Evolutionary conservation across 306 rosid genomes (phyloP), one percentile per base, ranked within the genome.

Genomic region (Glycine soja): DNA sequence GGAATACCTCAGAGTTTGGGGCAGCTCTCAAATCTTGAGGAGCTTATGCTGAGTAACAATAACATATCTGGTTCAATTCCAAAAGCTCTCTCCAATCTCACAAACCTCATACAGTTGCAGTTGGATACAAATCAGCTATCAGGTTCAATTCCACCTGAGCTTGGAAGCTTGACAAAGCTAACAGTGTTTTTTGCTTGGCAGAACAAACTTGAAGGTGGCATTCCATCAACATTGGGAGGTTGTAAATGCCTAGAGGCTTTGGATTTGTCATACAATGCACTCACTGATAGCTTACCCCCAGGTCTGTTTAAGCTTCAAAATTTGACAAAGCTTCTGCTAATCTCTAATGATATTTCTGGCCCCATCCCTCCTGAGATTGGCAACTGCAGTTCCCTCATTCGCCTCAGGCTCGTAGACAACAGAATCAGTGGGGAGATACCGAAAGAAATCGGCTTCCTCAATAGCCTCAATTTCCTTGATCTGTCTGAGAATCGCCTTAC

Each of bases 61-160:
- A 92, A 94, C 69, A 71, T 94, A 34, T 90, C 97, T 38, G 93
- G 98, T 53, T 88, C 96, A 16, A 89, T 94, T 81, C 97, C 98
- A 2, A 77, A 89, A 2, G 66, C 72, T 38, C 76, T 92, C 74
- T 88, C 90, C 65, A 89, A 86, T 77, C 94, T 94, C 7, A 78
- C 89, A 40, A 88, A 86, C 14, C 92, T 94, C 7, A 15, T 89
- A 34, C 98, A 94, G 92, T 78, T 94, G 72, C 98, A 94, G 90
- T 16, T 94, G 9, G 97, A 94, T 73, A 80, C 89, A 11, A 92
- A 92, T 85, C 91, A 89, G 82, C 77, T 92, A 64, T 87, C 97
- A 12, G 98, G 98, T 70, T 69, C 83, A 32, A 89, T 94, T 81
- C 98, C 97, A 6, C 58, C 84, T 50, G 91, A 87, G 81, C 75